phyloP scores from a whole-genome alignment of 2,329 filamentous ascomycete species.

The Trichoderma oligosporum region DNA sequence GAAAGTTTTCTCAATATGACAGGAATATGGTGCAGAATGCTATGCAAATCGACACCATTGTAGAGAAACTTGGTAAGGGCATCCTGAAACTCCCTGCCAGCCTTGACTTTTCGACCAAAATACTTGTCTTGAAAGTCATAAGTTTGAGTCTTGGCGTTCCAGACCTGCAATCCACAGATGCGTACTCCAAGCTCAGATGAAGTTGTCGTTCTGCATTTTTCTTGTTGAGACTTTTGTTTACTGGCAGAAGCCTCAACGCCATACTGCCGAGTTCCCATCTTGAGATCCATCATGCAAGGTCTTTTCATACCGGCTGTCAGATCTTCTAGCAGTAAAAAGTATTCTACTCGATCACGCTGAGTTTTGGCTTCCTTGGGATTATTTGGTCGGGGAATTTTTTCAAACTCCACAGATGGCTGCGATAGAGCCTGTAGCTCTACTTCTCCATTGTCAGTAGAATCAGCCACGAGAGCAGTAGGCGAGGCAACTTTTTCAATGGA shows the following conservation, averaged over 20 bases:
- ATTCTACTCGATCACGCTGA: constrained; percentile 69
- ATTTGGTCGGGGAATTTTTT: constrained; percentile 55
- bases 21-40: constrained; percentile 82
- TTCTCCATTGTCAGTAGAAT: constrained; percentile 33
- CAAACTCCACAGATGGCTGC: constrained; percentile 36
- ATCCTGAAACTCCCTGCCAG: constrained; percentile 81
- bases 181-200: constrained; percentile 88
- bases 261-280: constrained; percentile 98
- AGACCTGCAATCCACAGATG: constrained; percentile 93
- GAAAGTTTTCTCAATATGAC: constrained; percentile 79
- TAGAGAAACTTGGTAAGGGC: constrained; percentile 87
- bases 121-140: constrained; percentile 99
- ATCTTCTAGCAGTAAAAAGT: constrained; percentile 90
- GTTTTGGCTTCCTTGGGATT: constrained; percentile 76
- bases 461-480: constrained; percentile 26
- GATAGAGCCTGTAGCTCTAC: constrained; percentile 34
- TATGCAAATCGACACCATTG: constrained; percentile 76
- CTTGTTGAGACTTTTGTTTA: constrained; percentile 87
- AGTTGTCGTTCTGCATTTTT: constrained; percentile 89
- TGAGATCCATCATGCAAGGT: constrained; percentile 94
- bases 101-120: constrained; percentile 83
- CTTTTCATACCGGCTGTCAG: constrained; percentile 94
- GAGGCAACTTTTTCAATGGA: neutral
- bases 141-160: constrained; percentile 77
- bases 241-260: constrained; percentile 87